phyloP scores from a whole-genome alignment of 768 basidiomycete species.

The Pseudohyphozyma bogoriensis region DNA sequence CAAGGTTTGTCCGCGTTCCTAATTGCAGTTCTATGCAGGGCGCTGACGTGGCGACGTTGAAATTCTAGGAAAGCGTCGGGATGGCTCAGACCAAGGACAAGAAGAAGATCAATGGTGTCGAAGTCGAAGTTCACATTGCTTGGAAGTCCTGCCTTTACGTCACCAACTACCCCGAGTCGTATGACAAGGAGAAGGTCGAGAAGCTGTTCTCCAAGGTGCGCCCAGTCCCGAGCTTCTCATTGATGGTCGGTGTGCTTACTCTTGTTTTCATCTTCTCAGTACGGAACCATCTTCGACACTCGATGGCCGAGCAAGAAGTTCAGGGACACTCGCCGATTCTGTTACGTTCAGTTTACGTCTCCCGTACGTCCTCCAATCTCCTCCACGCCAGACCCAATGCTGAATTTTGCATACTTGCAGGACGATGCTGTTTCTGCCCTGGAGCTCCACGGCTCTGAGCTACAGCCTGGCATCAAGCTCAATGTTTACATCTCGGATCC shows the following conservation, averaged over 20 bases:
- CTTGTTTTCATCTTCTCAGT: constrained; percentile 44
- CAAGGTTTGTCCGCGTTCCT: constrained; percentile 46
- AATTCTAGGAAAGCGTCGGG: constrained; percentile 61
- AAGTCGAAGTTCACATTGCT: constrained; percentile 75
- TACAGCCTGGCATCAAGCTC: constrained; percentile 57
- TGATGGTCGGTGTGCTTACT: constrained; percentile 1
- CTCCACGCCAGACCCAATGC: not conserved
- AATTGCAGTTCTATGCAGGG: too few species aligned
- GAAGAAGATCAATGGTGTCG: constrained; percentile 64
- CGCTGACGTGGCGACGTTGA: not conserved
- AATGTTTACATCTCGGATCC: constrained; percentile 85
- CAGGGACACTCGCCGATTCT: constrained; percentile 80
- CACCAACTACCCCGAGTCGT: constrained; percentile 83
- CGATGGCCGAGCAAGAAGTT: constrained; percentile 98
- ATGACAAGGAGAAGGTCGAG: constrained; percentile 66
- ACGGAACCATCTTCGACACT: constrained; percentile 82
- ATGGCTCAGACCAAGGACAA: constrained; percentile 89
- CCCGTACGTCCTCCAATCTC: constrained; percentile 50
- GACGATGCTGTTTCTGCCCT: constrained; percentile 56
- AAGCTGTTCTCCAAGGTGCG: constrained; percentile 49
- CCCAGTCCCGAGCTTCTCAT: not conserved
- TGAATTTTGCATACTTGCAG: constrained; percentile 36
- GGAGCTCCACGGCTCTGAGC: constrained; percentile 64
- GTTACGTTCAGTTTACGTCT: constrained; percentile 81
- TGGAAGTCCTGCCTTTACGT: constrained; percentile 93